Conservation (phyloP, 2,329 filamentous ascomycete genomes). For the Verruconis gallopava region DNA sequence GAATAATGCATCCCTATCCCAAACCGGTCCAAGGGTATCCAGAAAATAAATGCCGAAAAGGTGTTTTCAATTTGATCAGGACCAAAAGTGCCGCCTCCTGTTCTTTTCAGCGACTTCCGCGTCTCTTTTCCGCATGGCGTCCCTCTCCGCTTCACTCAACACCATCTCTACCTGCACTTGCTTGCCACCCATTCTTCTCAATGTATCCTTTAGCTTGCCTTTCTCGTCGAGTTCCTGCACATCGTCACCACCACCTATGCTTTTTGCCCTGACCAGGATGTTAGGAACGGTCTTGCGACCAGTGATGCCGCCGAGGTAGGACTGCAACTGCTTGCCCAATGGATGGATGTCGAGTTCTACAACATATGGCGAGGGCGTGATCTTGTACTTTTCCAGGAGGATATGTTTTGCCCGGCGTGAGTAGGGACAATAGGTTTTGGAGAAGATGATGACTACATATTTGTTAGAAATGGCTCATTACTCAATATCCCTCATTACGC, state of each 20-base stretch:
- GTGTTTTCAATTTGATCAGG: too few relatives aligned
- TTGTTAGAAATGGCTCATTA: slow-evolving; percentile 3
- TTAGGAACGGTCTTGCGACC: slow-evolving; percentile 83
- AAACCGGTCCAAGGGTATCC: too few relatives aligned
- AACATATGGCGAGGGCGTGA: slow-evolving; percentile 70
- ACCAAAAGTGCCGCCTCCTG: background rate
- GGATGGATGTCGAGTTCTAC: slow-evolving; percentile 81
- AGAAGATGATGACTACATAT: slow-evolving; percentile 82
- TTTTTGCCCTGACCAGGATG: slow-evolving; percentile 73
- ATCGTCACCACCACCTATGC: slow-evolving; percentile 84
- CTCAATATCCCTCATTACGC: slow-evolving; percentile 28
- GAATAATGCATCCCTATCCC: too few relatives aligned
- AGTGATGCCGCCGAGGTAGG: slow-evolving; percentile 56
- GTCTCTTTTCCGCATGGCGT: background rate
- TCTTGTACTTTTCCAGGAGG: slow-evolving; percentile 71
- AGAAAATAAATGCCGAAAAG: too few relatives aligned
- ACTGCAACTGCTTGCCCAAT: slow-evolving; percentile 61
- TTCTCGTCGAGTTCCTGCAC: slow-evolving; percentile 52
- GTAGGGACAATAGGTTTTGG: slow-evolving; percentile 82
- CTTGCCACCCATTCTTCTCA: slow-evolving; percentile 62
- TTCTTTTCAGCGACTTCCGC: background rate
- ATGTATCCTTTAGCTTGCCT: slow-evolving; percentile 55
- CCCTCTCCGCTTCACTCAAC: background rate
- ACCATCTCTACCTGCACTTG: slow-evolving; percentile 27
- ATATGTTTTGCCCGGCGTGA: slow-evolving; percentile 77